phyloP scores from a whole-genome alignment of 1,284 basidiomycete genomes.

The Dichomitus squalens region DNA sequence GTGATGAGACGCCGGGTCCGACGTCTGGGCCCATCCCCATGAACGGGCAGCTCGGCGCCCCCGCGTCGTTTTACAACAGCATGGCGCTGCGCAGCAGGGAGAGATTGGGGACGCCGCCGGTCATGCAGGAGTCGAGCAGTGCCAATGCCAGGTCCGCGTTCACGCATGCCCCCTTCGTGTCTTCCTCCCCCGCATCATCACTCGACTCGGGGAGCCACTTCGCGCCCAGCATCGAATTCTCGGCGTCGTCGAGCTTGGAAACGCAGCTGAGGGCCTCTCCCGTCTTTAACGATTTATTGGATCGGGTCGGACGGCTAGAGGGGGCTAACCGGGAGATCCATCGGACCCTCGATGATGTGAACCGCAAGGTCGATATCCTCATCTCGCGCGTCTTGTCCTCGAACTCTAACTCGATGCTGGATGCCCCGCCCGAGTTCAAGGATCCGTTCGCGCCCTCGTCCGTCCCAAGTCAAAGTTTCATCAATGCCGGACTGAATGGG shows the following conservation, averaged over 20 bases:
- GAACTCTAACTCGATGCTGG: slow-evolving; percentile 28
- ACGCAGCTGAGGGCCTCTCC: slow-evolving; percentile 73
- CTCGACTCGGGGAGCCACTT: slow-evolving; percentile 71
- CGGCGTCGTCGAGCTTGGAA: slow-evolving; percentile 53
- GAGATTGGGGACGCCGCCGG: slow-evolving; percentile 41
- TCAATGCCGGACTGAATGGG: slow-evolving; percentile 41
- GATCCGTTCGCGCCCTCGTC: slow-evolving; percentile 65
- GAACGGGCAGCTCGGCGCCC: slow-evolving; percentile 24
- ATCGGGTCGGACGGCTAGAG: slow-evolving; percentile 75
- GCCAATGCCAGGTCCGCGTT: slow-evolving; percentile 31
- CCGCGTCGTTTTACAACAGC: slow-evolving; percentile 26
- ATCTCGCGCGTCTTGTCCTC: slow-evolving; percentile 60
- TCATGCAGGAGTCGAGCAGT: slow-evolving; percentile 43
- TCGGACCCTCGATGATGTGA: slow-evolving; percentile 71
- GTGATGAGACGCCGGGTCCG: slow-evolving; percentile 45
- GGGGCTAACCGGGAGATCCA: slow-evolving; percentile 72
- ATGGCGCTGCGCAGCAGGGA: slow-evolving; percentile 31
- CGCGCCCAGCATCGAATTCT: slow-evolving; percentile 44
- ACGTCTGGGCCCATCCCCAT: slow-evolving; percentile 23
- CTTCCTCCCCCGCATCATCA: slow-evolving; percentile 77
- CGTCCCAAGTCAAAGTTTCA: slow-evolving; percentile 31
- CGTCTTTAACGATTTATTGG: slow-evolving; percentile 74
- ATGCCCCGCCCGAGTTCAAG: slow-evolving; percentile 69
- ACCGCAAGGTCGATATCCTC: slow-evolving; percentile 76
- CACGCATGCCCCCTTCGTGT: slow-evolving; percentile 45